Evolutionary conservation across 1,139 yeast species (phyloP).

Genomic region (Blastobotrys petasosporus): DNA sequence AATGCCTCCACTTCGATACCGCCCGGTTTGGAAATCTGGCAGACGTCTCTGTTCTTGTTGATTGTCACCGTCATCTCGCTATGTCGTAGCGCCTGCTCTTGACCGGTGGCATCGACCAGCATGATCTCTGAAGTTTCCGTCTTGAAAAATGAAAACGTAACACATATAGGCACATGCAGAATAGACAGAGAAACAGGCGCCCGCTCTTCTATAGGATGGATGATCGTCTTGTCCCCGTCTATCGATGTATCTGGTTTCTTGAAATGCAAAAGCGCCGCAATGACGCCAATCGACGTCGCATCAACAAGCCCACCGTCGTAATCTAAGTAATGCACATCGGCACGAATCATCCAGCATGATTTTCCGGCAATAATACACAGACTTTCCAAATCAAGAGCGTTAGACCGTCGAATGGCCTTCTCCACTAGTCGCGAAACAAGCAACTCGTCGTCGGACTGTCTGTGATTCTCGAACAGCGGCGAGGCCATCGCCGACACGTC

Average conservation of each 20-base stretch:
- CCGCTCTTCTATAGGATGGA: conserved; percentile 69
- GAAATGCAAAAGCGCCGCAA: conserved; percentile 78
- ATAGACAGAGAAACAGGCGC: conserved; percentile 83
- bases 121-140: conserved; percentile 46
- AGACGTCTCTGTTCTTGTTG: conserved; percentile 83
- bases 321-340: conserved; percentile 81
- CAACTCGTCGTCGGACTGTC: conserved; percentile 71
- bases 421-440: conserved; percentile 77
- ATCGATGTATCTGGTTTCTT: conserved; percentile 78
- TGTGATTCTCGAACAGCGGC: conserved; percentile 69
- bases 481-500: conserved; percentile 90
- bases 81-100: conserved; percentile 71
- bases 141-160: conserved; percentile 81
- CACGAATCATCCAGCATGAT: conserved; percentile 84
- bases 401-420: conserved; percentile 83
- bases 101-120: conserved; percentile 67
- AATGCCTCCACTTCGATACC: conserved; percentile 80
- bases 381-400: conserved; percentile 84
- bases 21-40: conserved; percentile 87
- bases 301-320: conserved; percentile 92
- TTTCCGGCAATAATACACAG: conserved; percentile 87
- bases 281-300: conserved; percentile 84
- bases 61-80: conserved; percentile 81
- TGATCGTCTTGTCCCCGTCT: conserved; percentile 61
- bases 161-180: conserved; percentile 83